Conservation (phyloP, 768 basidiomycete species). For the Amylocystis lapponica region DNA sequence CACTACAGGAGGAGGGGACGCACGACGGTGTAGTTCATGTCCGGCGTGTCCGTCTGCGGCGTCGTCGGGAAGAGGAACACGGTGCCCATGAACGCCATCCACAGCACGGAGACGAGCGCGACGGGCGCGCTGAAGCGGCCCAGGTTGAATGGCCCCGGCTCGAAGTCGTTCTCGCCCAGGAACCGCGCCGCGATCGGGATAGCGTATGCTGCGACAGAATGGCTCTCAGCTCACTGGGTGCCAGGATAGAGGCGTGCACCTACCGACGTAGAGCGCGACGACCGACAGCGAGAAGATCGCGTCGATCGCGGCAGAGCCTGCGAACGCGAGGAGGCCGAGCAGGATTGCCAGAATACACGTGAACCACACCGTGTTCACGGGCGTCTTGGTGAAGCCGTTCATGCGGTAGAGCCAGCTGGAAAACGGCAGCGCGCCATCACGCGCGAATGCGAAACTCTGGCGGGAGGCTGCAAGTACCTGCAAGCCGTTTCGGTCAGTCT, state of each 20-base stretch:
- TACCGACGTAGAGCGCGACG: slow-evolving; percentile 40
- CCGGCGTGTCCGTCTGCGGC: slow-evolving; percentile 35
- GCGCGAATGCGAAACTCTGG: slow-evolving; percentile 53
- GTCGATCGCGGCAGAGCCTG: slow-evolving; percentile 49
- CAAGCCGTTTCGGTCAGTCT: not conserved
- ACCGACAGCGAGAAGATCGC: slow-evolving; percentile 51
- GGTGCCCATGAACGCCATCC: slow-evolving; percentile 60
- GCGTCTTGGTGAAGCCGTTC: slow-evolving; percentile 45
- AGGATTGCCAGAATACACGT: slow-evolving; percentile 31
- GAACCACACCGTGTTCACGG: slow-evolving; percentile 58
- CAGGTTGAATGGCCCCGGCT: slow-evolving; percentile 29
- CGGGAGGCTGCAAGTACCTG: slow-evolving; percentile 45
- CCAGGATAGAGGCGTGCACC: not conserved
- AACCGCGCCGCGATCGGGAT: slow-evolving; percentile 50
- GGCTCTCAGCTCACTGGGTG: not conserved
- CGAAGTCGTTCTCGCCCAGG: slow-evolving; percentile 39
- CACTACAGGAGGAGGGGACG: not conserved
- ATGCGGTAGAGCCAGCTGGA: slow-evolving; percentile 52
- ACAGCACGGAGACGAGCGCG: slow-evolving; percentile 47
- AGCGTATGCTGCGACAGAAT: slow-evolving; percentile 20
- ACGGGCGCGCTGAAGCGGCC: slow-evolving; percentile 44
- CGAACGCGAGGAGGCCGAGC: slow-evolving; percentile 49
- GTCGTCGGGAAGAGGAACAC: slow-evolving; percentile 61
- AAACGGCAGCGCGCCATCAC: slow-evolving; percentile 58
- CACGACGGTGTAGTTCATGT: slow-evolving; percentile 68